These are phyloP conservation scores for Colletotrichum higginsianum DNA, from an alignment of 2,329 filamentous ascomycete species.

Conservation along the genomic window DNA sequence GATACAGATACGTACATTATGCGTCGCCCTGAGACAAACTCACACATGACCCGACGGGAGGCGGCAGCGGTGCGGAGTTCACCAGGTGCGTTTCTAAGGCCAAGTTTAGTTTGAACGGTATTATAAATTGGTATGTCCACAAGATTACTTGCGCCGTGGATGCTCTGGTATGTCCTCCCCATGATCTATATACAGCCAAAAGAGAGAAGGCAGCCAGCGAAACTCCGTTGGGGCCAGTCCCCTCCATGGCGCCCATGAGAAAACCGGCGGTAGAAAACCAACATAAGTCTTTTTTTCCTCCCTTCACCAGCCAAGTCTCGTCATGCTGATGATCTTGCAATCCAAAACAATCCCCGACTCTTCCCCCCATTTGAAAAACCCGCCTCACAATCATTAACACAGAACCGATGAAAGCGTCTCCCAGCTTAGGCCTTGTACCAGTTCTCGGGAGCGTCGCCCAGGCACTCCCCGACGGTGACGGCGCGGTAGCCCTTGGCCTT, in stretches of 20 bases:
- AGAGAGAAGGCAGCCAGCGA: not conserved
- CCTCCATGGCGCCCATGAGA: not conserved
- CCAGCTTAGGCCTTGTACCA: slow-evolving; percentile 60
- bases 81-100: not conserved
- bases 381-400: not conserved
- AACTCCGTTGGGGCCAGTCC: not conserved
- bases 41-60: too few relatives aligned
- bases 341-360: too few relatives aligned
- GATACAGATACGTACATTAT: not conserved
- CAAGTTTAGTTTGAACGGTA: not conserved
- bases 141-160: slow-evolving; percentile 5
- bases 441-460: slow-evolving; percentile 61
- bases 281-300: too few relatives aligned
- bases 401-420: not conserved
- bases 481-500: slow-evolving; percentile 59
- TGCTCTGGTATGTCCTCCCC: slow-evolving; percentile 4
- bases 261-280: not conserved
- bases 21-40: not conserved
- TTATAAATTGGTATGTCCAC: slow-evolving; percentile 19
- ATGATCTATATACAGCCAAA: slow-evolving; percentile 2
- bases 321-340: not conserved
- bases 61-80: too few relatives aligned
- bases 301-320: not conserved
- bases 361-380: not conserved
- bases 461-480: slow-evolving; percentile 71